Percentiles rank a stretch among this genome's conserved stretches.
Evolutionary conservation across 2,329 filamentous ascomycete species (phyloP).

Genomic region (Phyllosticta capitalensis): DNA sequence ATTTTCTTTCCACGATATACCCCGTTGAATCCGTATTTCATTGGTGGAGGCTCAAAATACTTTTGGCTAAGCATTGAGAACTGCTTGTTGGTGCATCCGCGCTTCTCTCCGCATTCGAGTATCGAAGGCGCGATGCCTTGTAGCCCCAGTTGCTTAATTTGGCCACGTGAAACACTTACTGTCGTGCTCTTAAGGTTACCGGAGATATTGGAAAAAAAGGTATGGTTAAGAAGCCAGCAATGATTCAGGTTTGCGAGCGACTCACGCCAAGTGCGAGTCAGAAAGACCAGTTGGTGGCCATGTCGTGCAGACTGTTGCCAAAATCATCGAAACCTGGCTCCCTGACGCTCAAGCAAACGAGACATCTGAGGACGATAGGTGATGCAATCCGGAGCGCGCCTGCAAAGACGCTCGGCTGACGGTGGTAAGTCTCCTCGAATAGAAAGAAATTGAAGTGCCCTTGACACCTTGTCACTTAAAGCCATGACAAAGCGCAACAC

Average conservation of each 20-base stretch:
- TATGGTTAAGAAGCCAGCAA: neutral
- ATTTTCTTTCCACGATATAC: neutral
- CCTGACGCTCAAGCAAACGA: no score
- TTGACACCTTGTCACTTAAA: no score
- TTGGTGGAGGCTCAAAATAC: neutral
- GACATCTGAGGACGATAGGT: no score
- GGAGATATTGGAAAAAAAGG: neutral
- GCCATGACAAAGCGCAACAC: no score
- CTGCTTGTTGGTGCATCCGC: neutral
- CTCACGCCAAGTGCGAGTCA: no score
- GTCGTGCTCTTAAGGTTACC: neutral
- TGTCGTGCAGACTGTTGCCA: no score
- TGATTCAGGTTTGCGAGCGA: neutral
- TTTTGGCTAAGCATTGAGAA: neutral
- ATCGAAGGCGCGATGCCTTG: neutral
- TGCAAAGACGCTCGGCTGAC: no score
- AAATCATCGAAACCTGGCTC: no score
- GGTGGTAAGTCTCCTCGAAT: no score
- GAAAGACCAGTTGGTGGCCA: no score
- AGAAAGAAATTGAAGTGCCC: no score
- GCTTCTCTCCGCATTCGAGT: neutral
- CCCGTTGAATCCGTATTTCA: neutral
- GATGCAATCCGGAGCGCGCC: no score
- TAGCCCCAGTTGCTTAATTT: neutral
- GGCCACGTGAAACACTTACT: neutral